A percentile compares a stretch with the other conserved stretches of the same genome.
Conservation (phyloP, 2,329 filamentous ascomycete genomes). For the Sporothrix mexicana region DNA sequence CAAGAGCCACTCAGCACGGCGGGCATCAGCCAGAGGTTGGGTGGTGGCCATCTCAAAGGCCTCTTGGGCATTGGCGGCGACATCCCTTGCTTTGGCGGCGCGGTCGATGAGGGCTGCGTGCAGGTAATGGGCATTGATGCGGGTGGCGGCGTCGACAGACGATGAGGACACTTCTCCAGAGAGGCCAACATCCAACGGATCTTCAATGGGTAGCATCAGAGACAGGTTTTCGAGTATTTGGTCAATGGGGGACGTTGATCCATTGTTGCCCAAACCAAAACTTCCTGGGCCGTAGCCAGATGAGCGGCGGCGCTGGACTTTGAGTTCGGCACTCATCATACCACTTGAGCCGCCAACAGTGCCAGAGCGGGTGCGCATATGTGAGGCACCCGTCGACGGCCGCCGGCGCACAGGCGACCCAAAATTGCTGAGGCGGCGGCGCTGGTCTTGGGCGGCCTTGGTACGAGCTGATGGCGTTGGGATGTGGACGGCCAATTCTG, state of each 20-base stretch:
- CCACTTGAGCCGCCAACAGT: slow-evolving; percentile 30
- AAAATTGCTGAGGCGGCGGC: slow-evolving; percentile 39
- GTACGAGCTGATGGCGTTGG: slow-evolving; percentile 29
- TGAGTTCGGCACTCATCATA: slow-evolving; percentile 15
- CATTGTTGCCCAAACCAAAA: slow-evolving; percentile 43
- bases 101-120: slow-evolving; percentile 49
- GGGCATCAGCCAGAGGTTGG: slow-evolving; percentile 54
- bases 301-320: slow-evolving; percentile 45
- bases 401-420: slow-evolving; percentile 47
- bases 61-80: slow-evolving; percentile 55
- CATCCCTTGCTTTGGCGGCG: slow-evolving; percentile 50
- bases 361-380: slow-evolving; percentile 45
- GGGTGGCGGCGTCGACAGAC: slow-evolving; percentile 20
- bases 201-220: slow-evolving; percentile 49
- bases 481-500: slow-evolving; percentile 49
- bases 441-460: slow-evolving; percentile 24
- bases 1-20: slow-evolving; percentile 56
- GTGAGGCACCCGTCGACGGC: slow-evolving; percentile 42
- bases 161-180: not conserved
- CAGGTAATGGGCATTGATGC: slow-evolving; percentile 40
- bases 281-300: slow-evolving; percentile 40
- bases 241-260: slow-evolving; percentile 51
- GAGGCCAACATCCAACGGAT: slow-evolving; percentile 32
- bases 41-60: slow-evolving; percentile 55
- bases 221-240: slow-evolving; percentile 57